phyloP scores from a whole-genome alignment of 129 eudicot genomes.

The sunflower (Helianthus annuus) region DNA sequence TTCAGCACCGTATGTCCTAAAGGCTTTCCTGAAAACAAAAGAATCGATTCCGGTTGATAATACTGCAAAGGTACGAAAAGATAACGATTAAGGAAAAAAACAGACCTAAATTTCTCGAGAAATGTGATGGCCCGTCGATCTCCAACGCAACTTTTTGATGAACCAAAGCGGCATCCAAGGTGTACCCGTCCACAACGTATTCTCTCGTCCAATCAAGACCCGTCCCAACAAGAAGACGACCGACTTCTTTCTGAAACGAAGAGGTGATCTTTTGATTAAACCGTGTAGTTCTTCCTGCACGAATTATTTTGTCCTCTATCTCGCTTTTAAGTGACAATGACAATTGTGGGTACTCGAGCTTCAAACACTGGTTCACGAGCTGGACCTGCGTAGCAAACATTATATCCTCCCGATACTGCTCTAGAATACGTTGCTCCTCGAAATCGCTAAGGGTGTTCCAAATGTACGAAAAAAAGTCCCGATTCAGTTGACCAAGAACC shows the following conservation, averaged over 20 bases:
- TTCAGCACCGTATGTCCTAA: slow-evolving; percentile 85
- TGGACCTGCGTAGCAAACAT: slow-evolving; percentile 89
- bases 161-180: slow-evolving; percentile 84
- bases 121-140: slow-evolving; percentile 94
- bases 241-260: slow-evolving; percentile 85
- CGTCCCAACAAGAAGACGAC: slow-evolving; percentile 77
- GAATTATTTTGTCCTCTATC: slow-evolving; percentile 63
- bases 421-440: slow-evolving; percentile 63
- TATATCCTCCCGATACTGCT: slow-evolving; percentile 82
- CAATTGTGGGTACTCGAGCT: slow-evolving; percentile 68
- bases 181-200: slow-evolving; percentile 72
- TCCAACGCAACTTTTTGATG: slow-evolving; percentile 78
- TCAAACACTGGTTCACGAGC: slow-evolving; percentile 79
- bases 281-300: slow-evolving; percentile 74
- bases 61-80: not conserved
- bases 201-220: slow-evolving; percentile 89
- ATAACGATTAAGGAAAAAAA: not conserved
- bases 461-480: slow-evolving; percentile 53
- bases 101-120: slow-evolving; percentile 82
- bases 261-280: slow-evolving; percentile 86
- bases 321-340: slow-evolving; percentile 51
- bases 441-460: slow-evolving; percentile 67
- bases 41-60: not conserved
- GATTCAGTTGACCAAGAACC: slow-evolving; percentile 73
- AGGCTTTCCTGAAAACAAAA: slow-evolving; percentile 60